phyloP scores from a whole-genome alignment of 305 asterid species.

The Solanum aculeatissimum region DNA sequence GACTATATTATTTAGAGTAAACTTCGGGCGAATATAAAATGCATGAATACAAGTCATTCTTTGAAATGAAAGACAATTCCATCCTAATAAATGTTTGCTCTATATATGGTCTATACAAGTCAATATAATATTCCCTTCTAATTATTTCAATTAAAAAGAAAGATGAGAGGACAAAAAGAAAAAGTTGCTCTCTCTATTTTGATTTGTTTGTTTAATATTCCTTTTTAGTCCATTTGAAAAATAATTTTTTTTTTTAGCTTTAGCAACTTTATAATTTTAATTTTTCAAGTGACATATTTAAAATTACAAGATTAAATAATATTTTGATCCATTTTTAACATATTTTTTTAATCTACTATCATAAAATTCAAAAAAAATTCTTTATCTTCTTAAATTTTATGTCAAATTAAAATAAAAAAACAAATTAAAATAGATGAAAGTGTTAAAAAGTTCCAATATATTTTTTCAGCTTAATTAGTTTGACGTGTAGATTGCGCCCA shows the following conservation, averaged over 20 bases:
- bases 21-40: no score
- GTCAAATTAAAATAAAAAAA: background rate
- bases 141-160: background rate
- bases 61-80: no score
- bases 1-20: no score
- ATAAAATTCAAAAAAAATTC: background rate
- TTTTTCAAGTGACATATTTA: background rate
- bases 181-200: background rate
- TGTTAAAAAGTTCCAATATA: background rate
- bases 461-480: background rate
- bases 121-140: background rate
- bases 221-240: background rate
- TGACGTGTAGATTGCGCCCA: background rate
- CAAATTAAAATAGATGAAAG: no score
- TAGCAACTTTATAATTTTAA: background rate
- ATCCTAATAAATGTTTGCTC: background rate
- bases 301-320: background rate
- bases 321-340: background rate
- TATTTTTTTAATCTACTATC: background rate
- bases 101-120: background rate
- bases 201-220: background rate
- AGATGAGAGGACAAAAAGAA: background rate
- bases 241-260: fast-evolving
- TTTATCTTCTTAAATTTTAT: background rate
- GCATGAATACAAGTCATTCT: no score